A percentile compares a stretch with the other conserved stretches of the same genome.
Conservation (phyloP, 139 green algal genomes). For the Chlorella sorokiniana region DNA sequence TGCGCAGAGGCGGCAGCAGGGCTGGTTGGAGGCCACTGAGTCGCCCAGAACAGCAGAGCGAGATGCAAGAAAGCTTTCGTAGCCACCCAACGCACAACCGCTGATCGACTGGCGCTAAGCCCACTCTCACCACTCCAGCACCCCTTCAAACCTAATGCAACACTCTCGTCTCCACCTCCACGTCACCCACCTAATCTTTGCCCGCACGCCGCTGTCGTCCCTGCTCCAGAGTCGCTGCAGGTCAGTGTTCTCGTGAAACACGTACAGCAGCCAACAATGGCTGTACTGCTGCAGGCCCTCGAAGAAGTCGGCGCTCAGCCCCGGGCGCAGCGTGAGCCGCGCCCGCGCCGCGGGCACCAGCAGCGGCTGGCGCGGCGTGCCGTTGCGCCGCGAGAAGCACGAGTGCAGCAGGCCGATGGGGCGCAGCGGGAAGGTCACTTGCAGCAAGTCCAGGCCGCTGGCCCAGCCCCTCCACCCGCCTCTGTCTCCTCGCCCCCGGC, state of each 20-base stretch:
- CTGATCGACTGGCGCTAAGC: too few species aligned
- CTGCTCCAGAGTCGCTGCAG: constrained; percentile 25
- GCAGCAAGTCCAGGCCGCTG: neutral
- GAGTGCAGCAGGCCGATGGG: constrained; percentile 68
- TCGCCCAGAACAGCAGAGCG: too few species aligned
- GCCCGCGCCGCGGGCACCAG: constrained; percentile 74
- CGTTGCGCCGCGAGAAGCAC: constrained; percentile 74
- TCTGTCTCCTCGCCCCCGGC: neutral
- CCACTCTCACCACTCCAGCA: too few species aligned
- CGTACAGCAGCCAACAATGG: constrained; percentile 90
- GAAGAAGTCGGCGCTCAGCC: constrained; percentile 64
- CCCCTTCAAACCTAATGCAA: too few species aligned
- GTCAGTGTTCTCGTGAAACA: constrained; percentile 95
- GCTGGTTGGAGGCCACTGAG: too few species aligned
- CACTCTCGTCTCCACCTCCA: too few species aligned
- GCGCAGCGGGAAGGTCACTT: constrained; percentile 50
- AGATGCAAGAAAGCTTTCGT: neutral
- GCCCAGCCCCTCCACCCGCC: neutral
- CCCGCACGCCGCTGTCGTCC: neutral
- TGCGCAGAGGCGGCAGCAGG: neutral
- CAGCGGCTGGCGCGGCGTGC: constrained; percentile 86
- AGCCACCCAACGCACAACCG: too few species aligned
- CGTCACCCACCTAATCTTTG: constrained; percentile 24
- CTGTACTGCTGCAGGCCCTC: constrained; percentile 85
- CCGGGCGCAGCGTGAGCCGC: constrained; percentile 59